Evolutionary conservation across 805 yeast species (phyloP), one percentile per base, ranked within the genome.

Genomic region (Yarrowia osloensis): DNA sequence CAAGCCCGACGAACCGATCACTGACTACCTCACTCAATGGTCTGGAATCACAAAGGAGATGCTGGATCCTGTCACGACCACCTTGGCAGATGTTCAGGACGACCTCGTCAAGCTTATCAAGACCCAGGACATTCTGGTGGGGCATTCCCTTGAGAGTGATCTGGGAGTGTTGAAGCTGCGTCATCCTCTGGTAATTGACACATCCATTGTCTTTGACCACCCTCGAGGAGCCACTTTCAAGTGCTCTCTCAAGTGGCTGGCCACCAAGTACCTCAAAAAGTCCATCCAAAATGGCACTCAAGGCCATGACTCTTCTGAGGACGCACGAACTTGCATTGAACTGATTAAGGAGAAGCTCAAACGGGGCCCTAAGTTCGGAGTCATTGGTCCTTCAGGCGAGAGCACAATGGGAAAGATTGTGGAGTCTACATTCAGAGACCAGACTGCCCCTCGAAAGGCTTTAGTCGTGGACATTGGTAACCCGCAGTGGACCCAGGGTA

Each of bases 141-240:
- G 99, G 1, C 99, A 94, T 75, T 94, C 98, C 0, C 79, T 94
- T 33, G 94, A 93, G 69, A 86, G 88, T 24, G 99, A 94, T 76
- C 79, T 94, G 59, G 80, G 82, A 12, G 96, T 87, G 2, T 76
- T 95, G 74, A 82, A 83, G 71, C 71, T 95, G 17, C 81, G 86
- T 57, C 98, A 94, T 74, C 88, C 90, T 1, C 80, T 77, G 17
- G 81, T 93, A 28, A 85, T 94, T 15, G 99, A 94, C 76, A 94
- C 98, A 0, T 81, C 97, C 0, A 71, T 89, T 0, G 79, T 88
- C 12, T 80, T 66, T 77, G 91, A 91, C 66, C 97, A 92, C 74
- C 83, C 85, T n/a, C 81, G 89, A 37, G 98, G 98, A 0, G 88
- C 88, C 0, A 96, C 97, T 0, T 82, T 82, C 69, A 89, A 87